phyloP scores from a whole-genome alignment of 345 rosid genomes.

The Syzygium aqueum region DNA sequence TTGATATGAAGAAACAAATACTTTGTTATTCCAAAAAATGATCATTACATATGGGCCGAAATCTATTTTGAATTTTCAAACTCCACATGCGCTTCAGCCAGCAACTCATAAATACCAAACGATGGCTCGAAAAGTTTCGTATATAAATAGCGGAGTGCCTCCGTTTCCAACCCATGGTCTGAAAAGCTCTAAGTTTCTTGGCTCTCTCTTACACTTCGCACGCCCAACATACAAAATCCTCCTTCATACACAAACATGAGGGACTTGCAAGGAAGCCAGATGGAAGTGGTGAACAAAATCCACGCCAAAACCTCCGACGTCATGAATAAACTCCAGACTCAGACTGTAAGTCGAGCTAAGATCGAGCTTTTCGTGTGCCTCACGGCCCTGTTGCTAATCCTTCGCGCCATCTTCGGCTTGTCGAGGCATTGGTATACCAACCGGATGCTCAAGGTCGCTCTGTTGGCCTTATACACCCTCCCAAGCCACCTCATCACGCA shows the following conservation, averaged over 20 bases:
- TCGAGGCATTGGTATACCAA: neutral
- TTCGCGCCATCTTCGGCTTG: neutral
- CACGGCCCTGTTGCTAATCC: neutral
- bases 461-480: neutral
- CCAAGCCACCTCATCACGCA: neutral
- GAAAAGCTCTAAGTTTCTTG: neutral
- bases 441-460: neutral
- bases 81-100: no score
- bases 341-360: neutral
- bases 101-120: neutral
- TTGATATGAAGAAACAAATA: no score
- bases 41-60: no score
- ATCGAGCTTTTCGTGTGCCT: neutral
- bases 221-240: neutral
- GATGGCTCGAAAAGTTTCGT: neutral
- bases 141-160: neutral
- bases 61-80: no score
- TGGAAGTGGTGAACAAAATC: neutral
- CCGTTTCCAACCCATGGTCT: neutral
- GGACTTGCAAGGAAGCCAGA: neutral
- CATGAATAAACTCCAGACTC: neutral
- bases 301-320: neutral
- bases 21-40: no score
- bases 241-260: neutral
- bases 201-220: neutral